Evolutionary conservation across 169 alveolate species (phyloP), one percentile per base, ranked within the genome.

Genomic region (Ichthyophthirius multifiliis): DNA sequence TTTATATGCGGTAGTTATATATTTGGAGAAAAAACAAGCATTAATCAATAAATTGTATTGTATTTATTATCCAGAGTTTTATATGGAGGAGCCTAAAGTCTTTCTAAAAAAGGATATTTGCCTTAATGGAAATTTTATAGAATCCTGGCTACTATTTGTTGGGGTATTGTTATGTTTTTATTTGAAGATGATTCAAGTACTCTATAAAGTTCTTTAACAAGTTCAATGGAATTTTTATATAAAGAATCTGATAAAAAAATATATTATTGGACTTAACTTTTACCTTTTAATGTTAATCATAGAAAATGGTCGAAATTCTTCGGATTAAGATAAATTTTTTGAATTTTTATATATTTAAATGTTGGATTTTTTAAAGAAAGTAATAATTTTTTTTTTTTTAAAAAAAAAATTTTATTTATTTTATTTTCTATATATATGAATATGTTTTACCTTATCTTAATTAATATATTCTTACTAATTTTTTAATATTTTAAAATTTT

Each of bases 101-200:
- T 87, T 16, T 16, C 76, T 27, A 85, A 84, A 43, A 39, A 46
- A 39, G 84, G 83, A 18, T 30, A 30, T 0, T 16, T 83, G n/a
- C 92, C 90, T 15, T 44, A 75, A 7, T 41, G 82, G 75, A 63
- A 77, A 9, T 83, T 82, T 35, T 91, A 87, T 73, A 79, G 84
- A 1, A 34, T 46, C 3, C 74, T 85, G 20, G 83, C 89, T 6
- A 73, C 83, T 37, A 32, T 83, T 18, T 79, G 64, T 32, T 91
- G 95, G 95, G 94, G 90, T 16, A 43, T 88, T 5, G 94, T 88
- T 9, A 85, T 91, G 92, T 84, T 71, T 43, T 43, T 91, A 18
- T 91, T 91, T 55, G 94, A 88, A 73, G 86, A 76, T 27, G 92
- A 91, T 65, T 43, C 71, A 41, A 45, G 76, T 4, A 76, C 80